Percentiles rank a stretch among this genome's conserved stretches.
These are phyloP conservation scores for Mallotus nudiflorus DNA, from an alignment of 345 rosid genomes.

Conservation along the genomic window DNA sequence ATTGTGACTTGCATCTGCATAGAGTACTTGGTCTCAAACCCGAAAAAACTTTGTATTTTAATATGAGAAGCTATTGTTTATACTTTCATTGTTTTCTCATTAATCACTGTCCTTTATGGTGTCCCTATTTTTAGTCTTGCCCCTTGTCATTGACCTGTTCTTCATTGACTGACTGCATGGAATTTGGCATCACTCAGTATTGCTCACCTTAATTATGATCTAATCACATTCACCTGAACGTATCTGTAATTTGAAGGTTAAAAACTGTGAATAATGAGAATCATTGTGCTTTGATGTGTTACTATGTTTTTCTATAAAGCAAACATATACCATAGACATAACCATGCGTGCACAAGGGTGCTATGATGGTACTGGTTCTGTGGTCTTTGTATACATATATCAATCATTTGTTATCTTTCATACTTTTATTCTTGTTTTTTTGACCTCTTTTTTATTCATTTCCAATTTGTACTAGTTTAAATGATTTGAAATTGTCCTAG, in stretches of 20 bases:
- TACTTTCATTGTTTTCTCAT: background rate
- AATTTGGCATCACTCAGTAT: background rate
- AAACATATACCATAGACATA: background rate
- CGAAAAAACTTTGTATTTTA: background rate
- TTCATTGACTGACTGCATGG: background rate
- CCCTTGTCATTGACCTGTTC: background rate
- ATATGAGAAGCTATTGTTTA: background rate
- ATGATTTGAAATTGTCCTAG: slow-evolving; percentile 5
- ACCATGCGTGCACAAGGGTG: background rate
- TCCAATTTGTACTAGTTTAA: background rate
- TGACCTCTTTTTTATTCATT: background rate
- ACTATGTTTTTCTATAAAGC: background rate
- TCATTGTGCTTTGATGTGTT: background rate
- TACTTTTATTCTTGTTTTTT: background rate
- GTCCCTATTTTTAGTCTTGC: background rate
- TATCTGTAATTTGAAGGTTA: no score
- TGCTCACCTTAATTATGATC: no score
- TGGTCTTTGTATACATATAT: background rate
- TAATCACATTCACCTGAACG: no score
- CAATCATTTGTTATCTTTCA: background rate
- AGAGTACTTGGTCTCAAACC: no score
- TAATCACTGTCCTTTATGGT: background rate
- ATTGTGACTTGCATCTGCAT: no score
- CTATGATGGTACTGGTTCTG: background rate
- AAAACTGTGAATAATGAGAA: background rate